phyloP scores from a whole-genome alignment of 1,284 basidiomycete genomes.

The Leccinum griseonigrum region DNA sequence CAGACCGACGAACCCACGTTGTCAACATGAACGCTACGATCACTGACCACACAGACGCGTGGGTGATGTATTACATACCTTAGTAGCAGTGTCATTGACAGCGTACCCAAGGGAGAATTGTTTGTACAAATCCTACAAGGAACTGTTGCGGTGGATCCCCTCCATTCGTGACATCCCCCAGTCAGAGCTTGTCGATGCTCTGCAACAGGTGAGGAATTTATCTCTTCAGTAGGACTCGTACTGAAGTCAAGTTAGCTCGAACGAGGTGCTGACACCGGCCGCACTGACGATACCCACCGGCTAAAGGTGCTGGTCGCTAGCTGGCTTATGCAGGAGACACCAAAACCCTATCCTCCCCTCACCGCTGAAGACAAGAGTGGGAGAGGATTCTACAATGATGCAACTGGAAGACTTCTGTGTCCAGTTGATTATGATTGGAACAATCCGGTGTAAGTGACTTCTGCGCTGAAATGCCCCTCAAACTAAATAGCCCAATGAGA shows the following conservation, averaged over 20 bases:
- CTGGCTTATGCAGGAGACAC: conserved; percentile 1
- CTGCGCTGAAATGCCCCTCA: not conserved
- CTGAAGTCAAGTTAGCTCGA: not conserved
- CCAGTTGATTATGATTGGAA: not conserved
- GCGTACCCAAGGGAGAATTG: not conserved
- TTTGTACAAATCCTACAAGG: not conserved
- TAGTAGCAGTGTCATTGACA: not conserved
- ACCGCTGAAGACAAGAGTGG: not conserved
- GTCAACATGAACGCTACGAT: not conserved
- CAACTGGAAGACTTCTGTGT: not conserved
- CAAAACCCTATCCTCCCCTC: not conserved
- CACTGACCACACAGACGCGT: not conserved
- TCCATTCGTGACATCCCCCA: not conserved
- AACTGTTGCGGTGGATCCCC: not conserved
- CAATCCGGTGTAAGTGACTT: not conserved
- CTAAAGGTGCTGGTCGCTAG: not conserved
- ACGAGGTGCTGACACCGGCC: not conserved
- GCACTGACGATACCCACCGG: not conserved
- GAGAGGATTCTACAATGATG: not conserved
- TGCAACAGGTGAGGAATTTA: not conserved
- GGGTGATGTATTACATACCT: not conserved
- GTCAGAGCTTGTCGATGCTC: not conserved
- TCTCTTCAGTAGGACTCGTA: not conserved
- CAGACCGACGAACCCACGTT: not conserved
- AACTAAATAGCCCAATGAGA: not conserved